Evolutionary conservation across 306 rosid genomes (phyloP).

Genomic region (Acacia confusa): DNA sequence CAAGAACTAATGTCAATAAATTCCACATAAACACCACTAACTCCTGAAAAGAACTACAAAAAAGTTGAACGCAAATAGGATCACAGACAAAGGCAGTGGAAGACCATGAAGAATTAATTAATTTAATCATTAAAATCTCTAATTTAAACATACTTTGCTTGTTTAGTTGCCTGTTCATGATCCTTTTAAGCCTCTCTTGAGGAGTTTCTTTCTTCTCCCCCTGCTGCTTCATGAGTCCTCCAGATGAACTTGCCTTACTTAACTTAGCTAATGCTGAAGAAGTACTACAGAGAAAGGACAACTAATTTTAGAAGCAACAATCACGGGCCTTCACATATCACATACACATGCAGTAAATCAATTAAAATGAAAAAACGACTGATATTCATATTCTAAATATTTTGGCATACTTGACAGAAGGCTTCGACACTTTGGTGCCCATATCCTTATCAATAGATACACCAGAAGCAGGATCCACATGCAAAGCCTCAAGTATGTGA

Average conservation of each 20-base stretch:
- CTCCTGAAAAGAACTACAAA: slow-evolving; percentile 6
- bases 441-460: slow-evolving; percentile 78
- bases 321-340: background rate
- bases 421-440: slow-evolving; percentile 65
- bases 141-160: slow-evolving; percentile 72
- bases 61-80: background rate
- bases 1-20: slow-evolving; percentile 11
- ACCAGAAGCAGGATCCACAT: slow-evolving; percentile 98
- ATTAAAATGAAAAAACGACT: background rate
- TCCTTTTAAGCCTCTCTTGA: slow-evolving; percentile 97
- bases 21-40: background rate
- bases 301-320: background rate
- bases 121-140: slow-evolving; percentile 28
- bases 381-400: background rate
- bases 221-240: slow-evolving; percentile 65
- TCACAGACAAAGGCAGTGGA: slow-evolving; percentile 2
- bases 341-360: background rate
- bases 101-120: slow-evolving; percentile 15
- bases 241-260: slow-evolving; percentile 74
- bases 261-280: slow-evolving; percentile 83
- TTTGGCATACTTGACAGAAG: slow-evolving; percentile 61
- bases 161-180: slow-evolving; percentile 92
- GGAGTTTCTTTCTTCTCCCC: slow-evolving; percentile 99
- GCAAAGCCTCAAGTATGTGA: slow-evolving; percentile 93
- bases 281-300: slow-evolving; percentile 51